Base-by-base conservation (phyloP, 495 filamentous ascomycete species). In the Talaromyces adpressus region DNA sequence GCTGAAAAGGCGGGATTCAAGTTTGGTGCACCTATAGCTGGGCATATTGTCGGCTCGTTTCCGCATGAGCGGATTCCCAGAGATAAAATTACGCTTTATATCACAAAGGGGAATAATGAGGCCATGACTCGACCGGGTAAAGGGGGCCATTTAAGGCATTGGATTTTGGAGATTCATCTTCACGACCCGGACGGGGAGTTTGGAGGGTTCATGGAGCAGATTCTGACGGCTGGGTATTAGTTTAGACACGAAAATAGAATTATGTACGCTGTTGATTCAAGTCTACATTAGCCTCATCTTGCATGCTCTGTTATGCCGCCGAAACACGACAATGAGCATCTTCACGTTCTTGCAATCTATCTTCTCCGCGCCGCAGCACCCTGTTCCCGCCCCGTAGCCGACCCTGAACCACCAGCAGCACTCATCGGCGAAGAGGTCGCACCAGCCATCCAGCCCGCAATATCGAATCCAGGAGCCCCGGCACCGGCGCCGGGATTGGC, bases 391-490 rank as follows among this genome's bases (percentile, higher is more conserved):
- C 74, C 74, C 61, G 74, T 77, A 53, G 68, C 71, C 54, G 59
- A 70, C 27, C 70, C 75, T 59, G 64, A 69, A 61, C 39, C 65
- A 7, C 66, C 71, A 49, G 62, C 63, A 67, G 59, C 67, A 57
- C 64, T 65, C 61, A 68, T 69, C 9, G 66, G 72, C 30, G 66
- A 70, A 59, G 69, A 66, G 20, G 67, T 66, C 53, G 72, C 76
- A 18, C 77, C 76, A 0, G 92, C 91, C 80, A 97, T 84, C 84
- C 88, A 95, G 2, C 87, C 86, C 2, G 92, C 92, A 71, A 95
- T 81, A 72, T 97, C 92, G 69, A 97, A 97, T 67, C 88, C 87
- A 67, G 86, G 85, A 51, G 89, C 70, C 18, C 81, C 78, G 61
- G 79, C 84, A 22, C 52, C 52, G n/a, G 52, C 66, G 0, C 69